A percentile compares a stretch with the other conserved stretches of the same genome.
These are phyloP conservation scores for Pleurostoma richardsiae DNA, from an alignment of 2,329 filamentous ascomycete species.

Conservation along the genomic window DNA sequence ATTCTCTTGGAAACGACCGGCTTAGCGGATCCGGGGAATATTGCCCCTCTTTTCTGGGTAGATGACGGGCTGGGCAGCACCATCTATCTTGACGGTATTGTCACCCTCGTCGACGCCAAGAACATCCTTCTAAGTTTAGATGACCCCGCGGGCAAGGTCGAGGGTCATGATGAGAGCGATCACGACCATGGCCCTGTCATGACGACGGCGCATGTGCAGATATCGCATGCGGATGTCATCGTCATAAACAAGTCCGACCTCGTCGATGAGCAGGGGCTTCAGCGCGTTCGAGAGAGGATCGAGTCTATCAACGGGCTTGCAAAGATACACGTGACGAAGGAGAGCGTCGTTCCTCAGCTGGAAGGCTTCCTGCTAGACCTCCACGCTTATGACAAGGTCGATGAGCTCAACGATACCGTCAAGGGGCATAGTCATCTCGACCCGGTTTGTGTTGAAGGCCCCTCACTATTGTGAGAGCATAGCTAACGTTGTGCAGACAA, in stretches of 20 bases:
- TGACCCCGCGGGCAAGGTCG: slow-evolving; percentile 55
- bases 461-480: background rate
- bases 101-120: slow-evolving; percentile 92
- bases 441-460: slow-evolving; percentile 50
- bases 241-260: slow-evolving; percentile 92
- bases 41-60: slow-evolving; percentile 95
- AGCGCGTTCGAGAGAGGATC: slow-evolving; percentile 65
- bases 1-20: slow-evolving; percentile 96
- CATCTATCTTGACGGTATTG: slow-evolving; percentile 95
- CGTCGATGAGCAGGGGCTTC: slow-evolving; percentile 64
- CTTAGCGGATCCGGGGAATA: slow-evolving; percentile 89
- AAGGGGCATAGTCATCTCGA: slow-evolving; percentile 91
- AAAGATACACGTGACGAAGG: slow-evolving; percentile 74
- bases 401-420: slow-evolving; percentile 61
- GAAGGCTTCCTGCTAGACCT: slow-evolving; percentile 86
- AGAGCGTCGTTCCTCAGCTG: slow-evolving; percentile 73
- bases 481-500: slow-evolving; percentile 50
- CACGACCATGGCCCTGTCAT: slow-evolving; percentile 59
- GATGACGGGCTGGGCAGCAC: slow-evolving; percentile 92
- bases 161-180: slow-evolving; percentile 46
- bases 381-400: slow-evolving; percentile 85
- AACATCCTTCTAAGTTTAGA: slow-evolving; percentile 82
- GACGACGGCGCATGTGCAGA: slow-evolving; percentile 92
- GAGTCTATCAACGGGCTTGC: slow-evolving; percentile 85
- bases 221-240: slow-evolving; percentile 93